phyloP scores from a whole-genome alignment of 2,329 filamentous ascomycete genomes.

The Phyllosticta citriasiana region DNA sequence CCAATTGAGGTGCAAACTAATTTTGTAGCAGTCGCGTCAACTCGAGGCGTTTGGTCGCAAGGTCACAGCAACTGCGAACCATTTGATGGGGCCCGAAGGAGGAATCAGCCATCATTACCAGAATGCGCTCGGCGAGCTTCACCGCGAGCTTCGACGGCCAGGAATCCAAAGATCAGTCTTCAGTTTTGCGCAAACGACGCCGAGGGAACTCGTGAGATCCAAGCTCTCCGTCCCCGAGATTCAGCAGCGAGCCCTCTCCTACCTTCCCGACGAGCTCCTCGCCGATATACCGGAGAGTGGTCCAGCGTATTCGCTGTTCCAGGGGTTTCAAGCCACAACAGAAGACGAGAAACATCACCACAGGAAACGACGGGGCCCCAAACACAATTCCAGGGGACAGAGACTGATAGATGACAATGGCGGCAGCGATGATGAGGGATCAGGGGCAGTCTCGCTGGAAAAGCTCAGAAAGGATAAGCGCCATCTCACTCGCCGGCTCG shows the following conservation, averaged over 20 bases:
- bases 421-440: conserved; percentile 41
- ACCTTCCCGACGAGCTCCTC: conserved; percentile 82
- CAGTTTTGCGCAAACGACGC: conserved; percentile 78
- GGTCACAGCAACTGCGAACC: conserved; percentile 84
- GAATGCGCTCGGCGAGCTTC: conserved; percentile 76
- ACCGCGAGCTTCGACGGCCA: conserved; percentile 78
- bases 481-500: conserved; percentile 70
- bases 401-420: conserved; percentile 61
- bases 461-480: conserved; percentile 73
- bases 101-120: conserved; percentile 61
- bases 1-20: conserved; percentile 4
- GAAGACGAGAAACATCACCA: conserved; percentile 55
- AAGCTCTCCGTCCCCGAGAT: conserved; percentile 87
- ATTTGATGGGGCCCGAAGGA: conserved; percentile 57
- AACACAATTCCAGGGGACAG: conserved; percentile 62
- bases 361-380: conserved; percentile 49
- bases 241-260: conserved; percentile 81
- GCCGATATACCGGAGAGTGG: conserved; percentile 78
- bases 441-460: conserved; percentile 55
- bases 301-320: conserved; percentile 85
- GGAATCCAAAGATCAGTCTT: conserved; percentile 82
- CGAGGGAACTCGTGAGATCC: conserved; percentile 87
- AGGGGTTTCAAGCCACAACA: conserved; percentile 87
- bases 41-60: conserved; percentile 90
- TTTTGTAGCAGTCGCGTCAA: conserved; percentile 60